Percentiles rank a stretch among this genome's conserved stretches.
Evolutionary conservation across 371 early-diverging fungal genomes (phyloP).

Genomic region (Mucor racemosus): DNA sequence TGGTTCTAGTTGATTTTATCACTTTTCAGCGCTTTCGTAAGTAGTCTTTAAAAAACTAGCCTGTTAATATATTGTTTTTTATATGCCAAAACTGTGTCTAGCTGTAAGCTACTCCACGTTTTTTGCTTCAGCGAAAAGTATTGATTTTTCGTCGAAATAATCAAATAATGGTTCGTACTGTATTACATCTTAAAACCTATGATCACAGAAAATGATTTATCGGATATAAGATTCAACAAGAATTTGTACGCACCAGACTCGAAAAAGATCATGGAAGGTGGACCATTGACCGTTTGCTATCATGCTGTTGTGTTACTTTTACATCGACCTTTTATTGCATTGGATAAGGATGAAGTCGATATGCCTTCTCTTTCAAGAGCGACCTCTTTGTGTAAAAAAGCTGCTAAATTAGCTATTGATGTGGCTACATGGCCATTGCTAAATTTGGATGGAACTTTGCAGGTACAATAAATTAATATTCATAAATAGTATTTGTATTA

Average conservation of each 20-base stretch:
- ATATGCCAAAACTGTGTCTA: too few species aligned
- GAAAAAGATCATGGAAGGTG: constrained; percentile 28
- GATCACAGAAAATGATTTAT: constrained; percentile 29
- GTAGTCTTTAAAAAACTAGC: too few species aligned
- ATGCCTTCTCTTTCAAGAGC: constrained; percentile 27
- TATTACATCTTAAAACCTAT: too few species aligned
- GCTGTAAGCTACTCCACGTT: too few species aligned
- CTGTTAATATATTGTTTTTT: too few species aligned
- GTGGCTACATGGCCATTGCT: constrained; percentile 43
- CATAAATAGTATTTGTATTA: not conserved
- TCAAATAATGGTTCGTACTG: too few species aligned
- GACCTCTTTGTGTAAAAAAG: constrained; percentile 45
- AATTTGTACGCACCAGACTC: constrained; percentile 11
- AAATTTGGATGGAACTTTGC: constrained; percentile 55
- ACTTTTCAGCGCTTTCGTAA: too few species aligned
- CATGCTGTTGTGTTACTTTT: constrained; percentile 47
- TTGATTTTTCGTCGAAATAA: too few species aligned
- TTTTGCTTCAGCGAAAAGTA: too few species aligned
- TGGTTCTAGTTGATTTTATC: too few species aligned
- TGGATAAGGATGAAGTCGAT: constrained; percentile 19
- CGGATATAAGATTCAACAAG: constrained; percentile 8
- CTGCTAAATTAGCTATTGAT: constrained; percentile 58
- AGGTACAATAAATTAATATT: constrained; percentile 7
- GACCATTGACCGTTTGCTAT: constrained; percentile 51
- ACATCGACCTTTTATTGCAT: constrained; percentile 54